Conservation (phyloP, 257 asterid genomes). For the Solanum chmielewskii region DNA sequence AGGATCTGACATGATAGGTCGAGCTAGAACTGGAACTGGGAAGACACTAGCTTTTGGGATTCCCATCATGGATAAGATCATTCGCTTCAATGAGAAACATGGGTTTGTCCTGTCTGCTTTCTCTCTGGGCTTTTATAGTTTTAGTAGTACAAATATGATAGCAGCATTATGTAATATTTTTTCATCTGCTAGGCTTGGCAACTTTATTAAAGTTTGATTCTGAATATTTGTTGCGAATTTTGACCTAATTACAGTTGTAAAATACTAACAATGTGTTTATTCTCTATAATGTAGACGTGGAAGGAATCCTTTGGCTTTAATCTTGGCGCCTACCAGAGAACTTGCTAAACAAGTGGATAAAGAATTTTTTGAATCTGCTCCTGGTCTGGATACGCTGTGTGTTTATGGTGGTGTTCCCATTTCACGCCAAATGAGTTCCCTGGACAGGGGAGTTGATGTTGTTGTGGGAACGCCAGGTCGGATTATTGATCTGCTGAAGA, state of each 20-base stretch:
- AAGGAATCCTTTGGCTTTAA: conserved; percentile 64
- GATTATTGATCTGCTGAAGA: conserved; percentile 78
- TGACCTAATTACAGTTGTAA: neutral
- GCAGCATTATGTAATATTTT: neutral
- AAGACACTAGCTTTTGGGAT: conserved; percentile 96
- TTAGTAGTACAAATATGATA: neutral
- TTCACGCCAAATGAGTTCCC: conserved; percentile 67
- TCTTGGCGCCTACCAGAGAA: conserved; percentile 94
- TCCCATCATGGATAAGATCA: conserved; percentile 81
- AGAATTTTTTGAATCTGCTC: conserved; percentile 77
- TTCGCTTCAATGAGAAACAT: conserved; percentile 57
- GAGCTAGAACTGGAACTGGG: conserved; percentile 96
- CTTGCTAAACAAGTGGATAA: conserved; percentile 87
- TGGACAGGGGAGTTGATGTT: conserved; percentile 75
- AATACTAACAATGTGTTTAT: neutral
- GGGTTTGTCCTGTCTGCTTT: conserved; percentile 38
- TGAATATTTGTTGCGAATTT: neutral
- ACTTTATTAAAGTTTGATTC: neutral
- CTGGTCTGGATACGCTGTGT: conserved; percentile 63
- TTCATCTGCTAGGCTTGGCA: neutral
- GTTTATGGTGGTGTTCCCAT: conserved; percentile 92
- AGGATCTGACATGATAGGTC: conserved; percentile 90
- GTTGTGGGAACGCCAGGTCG: conserved; percentile 97
- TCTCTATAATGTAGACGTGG: conserved; percentile 44
- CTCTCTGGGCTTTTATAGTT: neutral